Percentiles rank a stretch among this genome's conserved stretches.
Evolutionary conservation across 1,139 yeast species (phyloP).

Genomic region (Trichomonascaceae sp.): DNA sequence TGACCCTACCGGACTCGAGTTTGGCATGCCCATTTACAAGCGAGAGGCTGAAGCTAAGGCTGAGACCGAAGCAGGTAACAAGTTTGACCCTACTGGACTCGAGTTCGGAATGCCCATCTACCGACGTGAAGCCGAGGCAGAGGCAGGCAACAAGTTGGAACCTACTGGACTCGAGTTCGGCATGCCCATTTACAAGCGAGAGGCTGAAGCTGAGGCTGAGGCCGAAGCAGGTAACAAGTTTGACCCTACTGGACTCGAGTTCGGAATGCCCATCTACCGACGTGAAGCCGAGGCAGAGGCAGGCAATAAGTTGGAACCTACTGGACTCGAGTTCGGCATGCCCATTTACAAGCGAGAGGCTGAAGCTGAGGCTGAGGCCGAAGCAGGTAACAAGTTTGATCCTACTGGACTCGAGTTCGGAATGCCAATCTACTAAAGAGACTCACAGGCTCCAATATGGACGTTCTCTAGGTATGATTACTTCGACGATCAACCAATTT

Average conservation of each 20-base stretch:
- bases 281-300: conserved; percentile 12
- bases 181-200: conserved; percentile 13
- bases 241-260: not conserved
- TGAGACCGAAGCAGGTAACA: conserved; percentile 1
- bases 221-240: conserved; percentile 2
- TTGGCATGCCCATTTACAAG: conserved; percentile 12
- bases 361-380: conserved; percentile 13
- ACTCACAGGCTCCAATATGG: conserved; percentile 8
- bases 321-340: conserved; percentile 10
- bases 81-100: not conserved
- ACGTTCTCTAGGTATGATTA: not conserved
- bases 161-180: conserved; percentile 9
- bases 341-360: conserved; percentile 13
- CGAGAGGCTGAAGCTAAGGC: conserved; percentile 12
- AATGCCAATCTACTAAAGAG: conserved; percentile 14
- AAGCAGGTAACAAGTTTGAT: not conserved
- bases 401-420: conserved; percentile 10
- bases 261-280: conserved; percentile 15
- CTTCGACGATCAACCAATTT: conserved; percentile 12
- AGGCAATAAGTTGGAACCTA: not conserved
- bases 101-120: conserved; percentile 15
- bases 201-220: conserved; percentile 13
- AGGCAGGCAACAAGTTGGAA: not conserved
- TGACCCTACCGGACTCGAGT: conserved; percentile 1
- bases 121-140: conserved; percentile 13